Percentiles rank a stretch among this genome's conserved stretches.
Conservation (phyloP, 192 early-diverging fungal genomes). For the Coemansia sp. region DNA sequence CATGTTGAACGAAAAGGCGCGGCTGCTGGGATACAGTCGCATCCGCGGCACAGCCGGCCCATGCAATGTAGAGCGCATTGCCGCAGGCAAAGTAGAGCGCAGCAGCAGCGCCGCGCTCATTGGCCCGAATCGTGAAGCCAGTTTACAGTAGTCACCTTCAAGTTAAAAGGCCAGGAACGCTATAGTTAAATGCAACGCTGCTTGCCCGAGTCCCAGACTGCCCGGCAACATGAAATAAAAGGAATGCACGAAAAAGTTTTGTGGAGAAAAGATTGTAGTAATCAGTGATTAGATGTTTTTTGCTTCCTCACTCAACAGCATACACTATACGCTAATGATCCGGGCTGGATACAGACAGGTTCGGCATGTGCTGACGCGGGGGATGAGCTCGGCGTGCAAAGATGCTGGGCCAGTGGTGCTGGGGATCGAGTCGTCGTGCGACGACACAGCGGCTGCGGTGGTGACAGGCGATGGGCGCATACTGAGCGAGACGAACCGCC, state of each 20-base stretch:
- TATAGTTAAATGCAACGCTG: neutral
- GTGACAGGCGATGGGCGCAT: constrained; percentile 66
- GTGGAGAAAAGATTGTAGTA: neutral
- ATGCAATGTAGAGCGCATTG: too few relatives aligned
- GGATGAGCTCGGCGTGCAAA: constrained; percentile 76
- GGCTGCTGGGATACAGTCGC: too few relatives aligned
- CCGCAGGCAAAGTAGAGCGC: too few relatives aligned
- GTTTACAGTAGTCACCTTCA: too few relatives aligned
- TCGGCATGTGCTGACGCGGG: constrained; percentile 36
- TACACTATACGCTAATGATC: constrained; percentile 1
- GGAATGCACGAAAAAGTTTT: neutral
- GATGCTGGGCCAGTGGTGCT: constrained; percentile 71
- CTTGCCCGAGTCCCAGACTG: neutral
- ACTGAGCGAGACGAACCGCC: constrained; percentile 60
- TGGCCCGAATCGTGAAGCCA: too few relatives aligned
- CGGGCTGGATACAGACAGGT: neutral
- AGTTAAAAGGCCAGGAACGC: too few relatives aligned
- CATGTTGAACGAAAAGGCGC: constrained; percentile 39
- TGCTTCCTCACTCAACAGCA: neutral
- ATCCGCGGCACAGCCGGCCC: too few relatives aligned
- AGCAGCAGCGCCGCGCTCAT: too few relatives aligned
- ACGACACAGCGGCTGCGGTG: constrained; percentile 75
- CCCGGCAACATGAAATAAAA: neutral
- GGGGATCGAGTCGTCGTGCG: constrained; percentile 78
- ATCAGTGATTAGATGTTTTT: neutral